Evolutionary conservation across 2,329 filamentous ascomycete species (phyloP), one percentile per base, ranked within the genome.

Genomic region (Mycosphaerella sp.): DNA sequence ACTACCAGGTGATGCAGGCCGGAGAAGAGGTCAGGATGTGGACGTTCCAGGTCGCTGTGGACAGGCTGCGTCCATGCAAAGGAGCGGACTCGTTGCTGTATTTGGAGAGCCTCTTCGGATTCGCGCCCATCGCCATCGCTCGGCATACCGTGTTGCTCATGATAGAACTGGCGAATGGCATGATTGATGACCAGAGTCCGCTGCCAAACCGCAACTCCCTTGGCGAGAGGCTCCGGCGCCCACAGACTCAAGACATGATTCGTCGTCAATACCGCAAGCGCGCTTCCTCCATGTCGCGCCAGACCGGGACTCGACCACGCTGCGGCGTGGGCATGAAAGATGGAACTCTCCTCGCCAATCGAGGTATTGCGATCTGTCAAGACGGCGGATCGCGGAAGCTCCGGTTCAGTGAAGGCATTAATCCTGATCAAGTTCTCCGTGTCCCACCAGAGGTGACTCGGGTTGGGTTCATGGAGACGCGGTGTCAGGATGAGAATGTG

Each of bases 301-400:
- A 83, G 67, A 2, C 81, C 80, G 6, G 77, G 72, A 2, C 77
- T 71, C 4, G 81, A 84, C 81, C 81, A 84, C 7, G 73, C 69
- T 21, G 83, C 62, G 2, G 69, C 69, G n/a, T 73, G 66, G 2
- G 80, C 75, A 41, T 70, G 70, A 55, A 78, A 78, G 2, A 69
- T 62, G 0, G 80, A 83, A 49, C 81, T 76, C 62, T 84, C 81
- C 58, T 81, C 79, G 2, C 80, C 81, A 23, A 83, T 63, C 0
- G 80, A 83, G 62, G 78, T 80, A 14, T 73, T 68, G 11, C 70
- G 62, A 31, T 76, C 71, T 10, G 73, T 69, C 12, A 76, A 72
- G 8, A 78, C 75, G 9, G 74, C 66, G 48, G 75, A 73, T 17
- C 70, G 58, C 3, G 73, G 71, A 1, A 75, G 61, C 62, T 84